Conservation (phyloP, 2,329 filamentous ascomycete genomes). For the Alternaria brassicae region DNA sequence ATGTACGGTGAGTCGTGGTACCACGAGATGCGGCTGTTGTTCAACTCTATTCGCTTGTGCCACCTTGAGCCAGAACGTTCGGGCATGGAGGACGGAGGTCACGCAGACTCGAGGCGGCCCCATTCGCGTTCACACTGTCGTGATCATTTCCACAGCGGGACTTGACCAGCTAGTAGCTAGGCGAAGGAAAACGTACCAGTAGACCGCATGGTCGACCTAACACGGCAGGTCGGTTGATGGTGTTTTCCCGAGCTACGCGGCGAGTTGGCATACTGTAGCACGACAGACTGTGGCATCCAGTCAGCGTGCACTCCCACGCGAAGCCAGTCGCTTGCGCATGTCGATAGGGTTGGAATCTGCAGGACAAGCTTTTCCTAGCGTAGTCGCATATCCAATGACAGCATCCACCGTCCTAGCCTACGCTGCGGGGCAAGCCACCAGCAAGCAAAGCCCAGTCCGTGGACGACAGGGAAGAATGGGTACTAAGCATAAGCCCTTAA, state of each 20-base stretch:
- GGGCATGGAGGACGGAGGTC: constrained; percentile 21
- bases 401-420: constrained; percentile 29
- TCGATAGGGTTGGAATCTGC: constrained; percentile 41
- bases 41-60: constrained; percentile 33
- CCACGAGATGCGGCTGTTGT: constrained; percentile 26
- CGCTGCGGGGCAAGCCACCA: constrained; percentile 27
- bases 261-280: constrained; percentile 35
- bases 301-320: constrained; percentile 36
- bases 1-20: constrained; percentile 34
- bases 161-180: constrained; percentile 30
- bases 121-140: constrained; percentile 34
- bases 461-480: constrained; percentile 30
- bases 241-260: constrained; percentile 36
- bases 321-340: constrained; percentile 39
- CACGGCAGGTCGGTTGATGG: constrained; percentile 43
- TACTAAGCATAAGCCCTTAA: constrained; percentile 46
- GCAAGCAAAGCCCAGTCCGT: constrained; percentile 31
- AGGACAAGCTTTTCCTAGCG: constrained; percentile 48
- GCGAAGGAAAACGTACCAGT: constrained; percentile 33
- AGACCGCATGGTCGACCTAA: constrained; percentile 36
- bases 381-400: constrained; percentile 35
- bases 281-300: constrained; percentile 44
- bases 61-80: constrained; percentile 28
- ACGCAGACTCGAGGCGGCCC: constrained; percentile 31
- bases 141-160: constrained; percentile 46